These are phyloP conservation scores for Phytopythium vexans DNA, from an alignment of 352 stramenopile genomes.

Conservation along the genomic window DNA sequence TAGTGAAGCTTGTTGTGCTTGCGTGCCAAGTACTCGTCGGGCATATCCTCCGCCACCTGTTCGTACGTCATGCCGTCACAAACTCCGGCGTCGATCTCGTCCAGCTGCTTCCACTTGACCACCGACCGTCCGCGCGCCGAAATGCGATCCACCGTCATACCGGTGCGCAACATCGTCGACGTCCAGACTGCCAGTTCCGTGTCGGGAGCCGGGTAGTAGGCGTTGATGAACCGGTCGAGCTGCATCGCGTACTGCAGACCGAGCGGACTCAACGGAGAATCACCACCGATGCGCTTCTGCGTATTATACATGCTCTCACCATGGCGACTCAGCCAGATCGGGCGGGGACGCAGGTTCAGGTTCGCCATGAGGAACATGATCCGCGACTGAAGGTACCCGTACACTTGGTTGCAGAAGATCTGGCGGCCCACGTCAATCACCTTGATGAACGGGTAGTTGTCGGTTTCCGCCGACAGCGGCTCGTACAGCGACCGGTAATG, in stretches of 20 bases:
- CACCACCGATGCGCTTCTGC: constrained; percentile 95
- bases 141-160: constrained; percentile 94
- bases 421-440: constrained; percentile 78
- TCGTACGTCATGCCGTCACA: constrained; percentile 98
- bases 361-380: constrained; percentile 97
- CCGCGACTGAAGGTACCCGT: constrained; percentile 81
- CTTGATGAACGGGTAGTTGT: constrained; percentile 75
- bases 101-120: constrained; percentile 90
- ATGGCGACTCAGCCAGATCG: constrained; percentile 97
- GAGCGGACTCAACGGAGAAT: constrained; percentile 90
- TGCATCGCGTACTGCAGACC: constrained; percentile 93
- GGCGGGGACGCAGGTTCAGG: constrained; percentile 90
- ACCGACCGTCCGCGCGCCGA: constrained; percentile 48
- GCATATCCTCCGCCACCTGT: constrained; percentile 94
- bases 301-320: constrained; percentile 98
- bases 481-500: constrained; percentile 80
- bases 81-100: constrained; percentile 96
- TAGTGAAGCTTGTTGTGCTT: constrained; percentile 91
- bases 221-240: constrained; percentile 92
- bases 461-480: constrained; percentile 46
- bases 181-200: constrained; percentile 94
- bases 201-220: constrained; percentile 76
- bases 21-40: constrained; percentile 91
- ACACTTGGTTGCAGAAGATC: constrained; percentile 85
- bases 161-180: constrained; percentile 93